A percentile compares a stretch with the other conserved stretches of the same genome.
Conservation (phyloP, 148 eudicot species). For the Amaranthus palmeri region DNA sequence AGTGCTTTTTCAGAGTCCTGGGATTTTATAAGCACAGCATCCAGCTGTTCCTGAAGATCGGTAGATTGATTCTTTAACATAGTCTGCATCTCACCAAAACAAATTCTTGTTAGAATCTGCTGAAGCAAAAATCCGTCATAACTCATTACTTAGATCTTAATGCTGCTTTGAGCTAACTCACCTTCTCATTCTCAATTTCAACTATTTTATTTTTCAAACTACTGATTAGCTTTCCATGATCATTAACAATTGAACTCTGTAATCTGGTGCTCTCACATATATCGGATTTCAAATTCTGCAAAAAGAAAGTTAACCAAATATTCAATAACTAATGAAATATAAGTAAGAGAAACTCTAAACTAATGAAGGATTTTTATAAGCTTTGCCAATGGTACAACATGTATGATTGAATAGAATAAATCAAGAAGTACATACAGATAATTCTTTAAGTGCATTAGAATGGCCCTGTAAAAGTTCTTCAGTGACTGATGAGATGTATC, state of each 20-base stretch:
- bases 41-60: conserved; percentile 42
- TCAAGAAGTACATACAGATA: conserved; percentile 46
- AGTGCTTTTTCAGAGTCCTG: conserved; percentile 45
- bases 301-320: conserved; percentile 15
- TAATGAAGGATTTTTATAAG: neutral
- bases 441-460: conserved; percentile 28
- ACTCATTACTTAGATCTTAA: conserved; percentile 2
- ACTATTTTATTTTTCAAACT: conserved; percentile 39
- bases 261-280: conserved; percentile 34
- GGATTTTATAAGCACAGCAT: conserved; percentile 34
- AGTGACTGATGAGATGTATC: conserved; percentile 42
- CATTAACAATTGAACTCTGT: conserved; percentile 35
- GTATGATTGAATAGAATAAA: neutral
- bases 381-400: neutral
- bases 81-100: conserved; percentile 39
- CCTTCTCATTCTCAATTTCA: conserved; percentile 78
- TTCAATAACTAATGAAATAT: neutral
- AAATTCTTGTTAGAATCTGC: conserved; percentile 9
- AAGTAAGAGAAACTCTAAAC: neutral
- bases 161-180: conserved; percentile 21
- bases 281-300: conserved; percentile 54
- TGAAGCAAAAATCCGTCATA: conserved; percentile 2
- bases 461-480: conserved; percentile 47
- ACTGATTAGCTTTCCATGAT: conserved; percentile 33
- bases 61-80: conserved; percentile 42